Base-by-base conservation (phyloP, 306 rosid genomes). In the Malus sieversii region DNA sequence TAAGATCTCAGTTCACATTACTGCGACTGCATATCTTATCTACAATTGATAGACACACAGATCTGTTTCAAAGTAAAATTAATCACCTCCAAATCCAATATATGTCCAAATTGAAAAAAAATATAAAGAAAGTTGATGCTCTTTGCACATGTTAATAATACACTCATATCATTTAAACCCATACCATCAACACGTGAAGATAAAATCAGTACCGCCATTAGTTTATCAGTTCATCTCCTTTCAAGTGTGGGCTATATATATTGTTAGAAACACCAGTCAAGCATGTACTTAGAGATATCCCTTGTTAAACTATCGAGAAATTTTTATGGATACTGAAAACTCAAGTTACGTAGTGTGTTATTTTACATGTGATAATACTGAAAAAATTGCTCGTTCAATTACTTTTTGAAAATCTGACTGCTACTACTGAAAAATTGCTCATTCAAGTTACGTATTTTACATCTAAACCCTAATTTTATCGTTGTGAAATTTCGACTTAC, bases 171-270 rank as follows among this genome's bases (percentile, higher is more conserved):
- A 59, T 15, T 9, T 25, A 40, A 72, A 13, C 38, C 58, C 58
- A 40, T 64, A 19, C 52, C 68, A 15, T 73, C 58, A 23, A 25
- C 69, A 73, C 53, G 30, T 59, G 77, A 60, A 73, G 68, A 60
- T 15, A 42, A 40, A 73, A 42, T 42, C 45, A 42, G 45, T 9
- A 42, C 45, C 12, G 10, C 45, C 45, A 42, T 42, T 42, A 27
- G 3, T 27, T 27, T 27, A 42, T 42, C 52, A 5, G 6, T 19
- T 19, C 32, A 0, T 19, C 19, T 55, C 46, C 51, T 38, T 10
- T 8, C 59, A 19, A 53, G 51, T 66, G 70, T 30, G 48, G 29
- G 1, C 46, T 12, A 4, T 38, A 38, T 38, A 38, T 38, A 7
- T 71, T 30, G 11, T 14, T 71, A 38, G 45, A 10, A 33, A 33